Evolutionary conservation across 345 rosid species (phyloP).

Genomic region (Euphorbia pulcherrima): DNA sequence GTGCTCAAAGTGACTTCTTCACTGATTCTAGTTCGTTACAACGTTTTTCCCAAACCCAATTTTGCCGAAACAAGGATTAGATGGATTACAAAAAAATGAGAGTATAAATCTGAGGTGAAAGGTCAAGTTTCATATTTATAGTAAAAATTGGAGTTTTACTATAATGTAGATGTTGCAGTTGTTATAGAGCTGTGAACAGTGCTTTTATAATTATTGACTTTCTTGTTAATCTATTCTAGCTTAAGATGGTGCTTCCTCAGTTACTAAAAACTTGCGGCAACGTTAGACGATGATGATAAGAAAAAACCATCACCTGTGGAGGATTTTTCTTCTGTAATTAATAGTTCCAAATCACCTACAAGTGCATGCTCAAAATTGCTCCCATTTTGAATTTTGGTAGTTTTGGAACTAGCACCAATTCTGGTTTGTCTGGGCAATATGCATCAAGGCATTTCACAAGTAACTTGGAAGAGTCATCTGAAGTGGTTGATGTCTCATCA

Average conservation of each 20-base stretch:
- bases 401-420: conserved; percentile 60
- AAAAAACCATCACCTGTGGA: conserved; percentile 48
- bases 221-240: conserved; percentile 38
- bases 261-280: conserved; percentile 51
- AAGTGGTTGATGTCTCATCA: conserved; percentile 43
- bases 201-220: conserved; percentile 2
- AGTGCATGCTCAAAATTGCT: conserved; percentile 73
- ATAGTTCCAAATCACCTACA: conserved; percentile 93
- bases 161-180: background rate
- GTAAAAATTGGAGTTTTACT: background rate
- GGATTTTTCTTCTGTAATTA: conserved; percentile 70
- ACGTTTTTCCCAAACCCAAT: conserved; percentile 7
- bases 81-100: too few relatives aligned
- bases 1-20: conserved; percentile 4
- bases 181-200: conserved; percentile 4
- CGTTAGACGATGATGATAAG: conserved; percentile 53
- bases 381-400: conserved; percentile 96
- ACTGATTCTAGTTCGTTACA: background rate
- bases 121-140: too few relatives aligned
- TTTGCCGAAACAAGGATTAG: too few relatives aligned
- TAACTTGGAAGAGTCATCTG: conserved; percentile 59
- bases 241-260: conserved; percentile 52
- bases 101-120: too few relatives aligned
- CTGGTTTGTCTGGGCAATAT: conserved; percentile 45
- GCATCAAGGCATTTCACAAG: conserved; percentile 49